Evolutionary conservation across 1,139 yeast species (phyloP), one percentile per base, ranked within the genome.

Genomic region (Saccharomyces hybrid): DNA sequence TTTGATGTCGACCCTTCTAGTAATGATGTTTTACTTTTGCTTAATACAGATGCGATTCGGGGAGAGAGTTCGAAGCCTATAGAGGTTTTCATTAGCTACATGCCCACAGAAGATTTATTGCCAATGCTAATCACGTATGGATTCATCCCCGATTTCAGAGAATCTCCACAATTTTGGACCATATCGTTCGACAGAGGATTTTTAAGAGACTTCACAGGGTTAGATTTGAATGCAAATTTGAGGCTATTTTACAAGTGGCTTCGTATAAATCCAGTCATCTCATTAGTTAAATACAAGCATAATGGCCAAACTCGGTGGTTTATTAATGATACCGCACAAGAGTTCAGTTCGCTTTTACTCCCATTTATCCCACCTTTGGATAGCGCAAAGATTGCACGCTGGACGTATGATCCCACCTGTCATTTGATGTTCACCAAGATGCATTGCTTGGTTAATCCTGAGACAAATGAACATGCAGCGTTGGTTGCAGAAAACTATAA

Each of bases 1-100:
- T 85, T 83, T 69, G 93, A 85, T 65, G 75, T 83, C 12, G 89
- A 84, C 64, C 71, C 75, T 24, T 48, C 55, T 0, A 75, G 72
- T 2, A 68, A 72, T 2, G 86, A 81, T 55, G 72, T 84, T 2
- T 48, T 84, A 0, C 66, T 81, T 49, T 67, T 69, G 24, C 57
- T 72, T 12, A 47, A 50, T 11, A 49, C 51, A 5, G 54, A 59
- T 1, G 42, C 21, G n/a, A 7, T 53, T 1, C n/a, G 8, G 9
- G 19, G 29, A 7, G 8, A 11, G 11, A 11, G 8, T 26, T 12
- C 29, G 47, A 34, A 41, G 26, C 4, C 32, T 41, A 4, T 16
- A 38, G 81, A 81, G 58, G 62, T 80, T 1, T 77, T 78, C 32
- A 82, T 83, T 27, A 70, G 77, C 52, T 83, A 83, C 61, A 69